Evolutionary conservation across 495 filamentous ascomycete species (phyloP), one percentile per base, ranked within the genome.

Genomic region (Aspergillus nanangensis): DNA sequence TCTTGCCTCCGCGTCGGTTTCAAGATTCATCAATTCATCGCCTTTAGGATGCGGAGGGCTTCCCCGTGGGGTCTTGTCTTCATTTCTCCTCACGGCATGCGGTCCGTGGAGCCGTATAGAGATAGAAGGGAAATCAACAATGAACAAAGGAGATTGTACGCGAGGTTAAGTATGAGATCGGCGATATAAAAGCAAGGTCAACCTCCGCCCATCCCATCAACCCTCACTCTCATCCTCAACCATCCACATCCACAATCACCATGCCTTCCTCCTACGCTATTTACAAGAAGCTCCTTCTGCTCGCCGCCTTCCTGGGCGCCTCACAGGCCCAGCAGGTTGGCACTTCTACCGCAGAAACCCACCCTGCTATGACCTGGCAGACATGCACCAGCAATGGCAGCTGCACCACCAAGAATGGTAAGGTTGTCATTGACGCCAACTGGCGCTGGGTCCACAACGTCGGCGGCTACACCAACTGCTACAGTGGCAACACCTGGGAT

Each of bases 371-470:
- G 51, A 74, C 70, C 45, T 81, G 77, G 62, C 63, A 71, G 48
- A 76, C 69, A 37, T 87, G 82, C 61, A 70, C 73, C 10, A 61
- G 53, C 24, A 48, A 51, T 22, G 74, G 65, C 25, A 77, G 70
- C 37, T 86, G 82, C 66, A 71, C 70, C 20, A 63, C 66, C 25
- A 58, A 70, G 40, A 50, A 62, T 20, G 79, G 75, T 38, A 75
- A 71, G 22, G 62, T 88, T 38, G 78, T 81, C 23, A 66, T 86
- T 29, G 84, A 88, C 60, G 60, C 81, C 47, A 84, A 82, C 59
- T 86, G 81, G 75, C 74, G 81, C 19, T 81, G 77, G 78, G 56
- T 81, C 20, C 81, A 84, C 52, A 60, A 63, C 1, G 66, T 61
- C 14, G 58, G 61, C 27, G 68, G 70, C 39, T 78, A 62, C 52